Base-by-base conservation (phyloP, 371 early-diverging fungal species). In the Circinella minor region DNA sequence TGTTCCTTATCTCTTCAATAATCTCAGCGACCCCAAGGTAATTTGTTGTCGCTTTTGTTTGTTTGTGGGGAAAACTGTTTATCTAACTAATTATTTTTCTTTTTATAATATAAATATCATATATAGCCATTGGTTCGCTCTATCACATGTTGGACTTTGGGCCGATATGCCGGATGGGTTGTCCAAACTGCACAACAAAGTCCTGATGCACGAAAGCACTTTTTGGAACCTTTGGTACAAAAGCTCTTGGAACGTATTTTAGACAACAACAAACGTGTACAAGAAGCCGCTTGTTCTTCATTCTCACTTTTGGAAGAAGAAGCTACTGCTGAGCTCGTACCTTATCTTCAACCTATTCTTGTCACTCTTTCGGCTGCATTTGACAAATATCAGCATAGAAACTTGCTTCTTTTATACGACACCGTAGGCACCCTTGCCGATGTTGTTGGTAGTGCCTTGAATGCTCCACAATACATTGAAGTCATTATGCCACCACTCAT, bases 91-190 rank as follows among this genome's bases (percentile, higher is more conserved):
- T 27, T 27, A 37, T 20, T 10, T 27, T 17, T 17, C 20, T 18
- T 59, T 14, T 1, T 18, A 59, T 36, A 14, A 17, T 8, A 14
- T 36, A 59, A 7, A 14, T 59, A 36, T 18, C 47, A 14, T n/a
- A n/a, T 51, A 51, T 82, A 92, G 92, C 93, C 96, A 9, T 86
- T 97, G 65, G 94, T 98, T 57, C 91, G 97, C 64, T 92, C 96
- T n/a, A 98, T 98, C 75, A 92, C 98, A 14, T 97, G 98, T 84
- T 98, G 99, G 99, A 95, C 98, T 38, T 85, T 97, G 61, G 93
- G 97, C 55, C 91, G 99, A 59, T 99, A 96, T 76, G 87, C 94
- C 17, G 81, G 83, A 65, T 98, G 96, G 97, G 89, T 91, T 51
- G 86, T 93, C 37, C 75, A 86, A 59, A 85, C 59, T 15, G 65